Conservation (phyloP, 768 basidiomycete genomes). For the Boletus fagicola region DNA sequence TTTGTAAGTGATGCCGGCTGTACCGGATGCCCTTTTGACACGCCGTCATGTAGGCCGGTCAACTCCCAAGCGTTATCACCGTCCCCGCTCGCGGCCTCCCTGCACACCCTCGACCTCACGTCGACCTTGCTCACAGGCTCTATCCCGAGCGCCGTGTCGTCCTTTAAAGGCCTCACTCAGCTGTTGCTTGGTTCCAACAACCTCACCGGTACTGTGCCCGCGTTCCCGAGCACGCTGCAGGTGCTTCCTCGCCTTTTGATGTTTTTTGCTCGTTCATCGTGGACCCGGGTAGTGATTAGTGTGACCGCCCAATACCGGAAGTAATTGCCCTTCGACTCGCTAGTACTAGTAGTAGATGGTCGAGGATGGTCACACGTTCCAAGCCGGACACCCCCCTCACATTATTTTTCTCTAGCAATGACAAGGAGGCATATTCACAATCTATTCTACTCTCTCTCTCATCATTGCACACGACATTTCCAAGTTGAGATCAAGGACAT, state of each 20-base stretch:
- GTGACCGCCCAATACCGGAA: too few relatives aligned
- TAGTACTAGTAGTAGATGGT: too few relatives aligned
- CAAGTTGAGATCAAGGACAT: too few relatives aligned
- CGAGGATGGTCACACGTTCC: too few relatives aligned
- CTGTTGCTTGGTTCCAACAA: slow-evolving; percentile 41
- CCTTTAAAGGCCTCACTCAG: slow-evolving; percentile 36
- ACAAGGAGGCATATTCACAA: too few relatives aligned
- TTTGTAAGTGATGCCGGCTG: slow-evolving; percentile 33
- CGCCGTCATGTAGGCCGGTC: slow-evolving; percentile 29
- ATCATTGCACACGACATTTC: too few relatives aligned
- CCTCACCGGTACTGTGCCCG: slow-evolving; percentile 35
- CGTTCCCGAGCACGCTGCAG: slow-evolving; percentile 37
- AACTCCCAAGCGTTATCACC: slow-evolving; percentile 36
- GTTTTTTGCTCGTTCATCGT: too few relatives aligned
- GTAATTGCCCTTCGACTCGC: too few relatives aligned
- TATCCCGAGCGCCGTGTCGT: slow-evolving; percentile 36
- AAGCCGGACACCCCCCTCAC: too few relatives aligned
- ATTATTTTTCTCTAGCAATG: too few relatives aligned
- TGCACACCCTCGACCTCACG: slow-evolving; percentile 40
- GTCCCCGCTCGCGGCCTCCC: slow-evolving; percentile 33
- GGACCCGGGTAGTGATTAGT: too few relatives aligned
- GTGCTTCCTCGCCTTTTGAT: slow-evolving; percentile 1
- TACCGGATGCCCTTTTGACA: slow-evolving; percentile 1
- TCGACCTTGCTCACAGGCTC: slow-evolving; percentile 39
- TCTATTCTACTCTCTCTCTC: too few relatives aligned